Base-by-base conservation (phyloP, 192 early-diverging fungal species). In the Podila horticola region DNA sequence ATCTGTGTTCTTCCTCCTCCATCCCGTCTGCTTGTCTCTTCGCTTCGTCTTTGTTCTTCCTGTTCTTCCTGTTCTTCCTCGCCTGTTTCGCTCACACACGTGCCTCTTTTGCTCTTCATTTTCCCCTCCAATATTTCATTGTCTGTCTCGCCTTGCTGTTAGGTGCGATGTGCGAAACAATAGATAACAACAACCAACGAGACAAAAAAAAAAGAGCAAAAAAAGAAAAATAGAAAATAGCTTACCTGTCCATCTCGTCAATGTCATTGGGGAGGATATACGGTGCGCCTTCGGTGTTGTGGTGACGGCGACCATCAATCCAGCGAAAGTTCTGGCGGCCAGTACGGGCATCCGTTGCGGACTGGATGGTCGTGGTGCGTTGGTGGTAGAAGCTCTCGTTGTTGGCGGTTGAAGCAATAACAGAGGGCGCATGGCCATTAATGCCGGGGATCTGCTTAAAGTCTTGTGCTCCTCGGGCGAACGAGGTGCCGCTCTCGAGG, bases 221-320 rank as follows among this genome's bases (percentile, higher is more conserved):
- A 71, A 71, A 22, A 69, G 30, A 61, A 71, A 45, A 62, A 30
- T 13, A 69, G 57, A 41, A 71, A 12, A 38, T 6, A 15, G 66
- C 17, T 69, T 69, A 81, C 69, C 84, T 82, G 61, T 85, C 84
- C 72, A 82, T 77, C 58, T 85, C 87, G 58, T 74, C 70, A 67
- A 85, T 83, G 36, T 88, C 87, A 49, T 86, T 87, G 0, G 87
- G 87, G 12, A 88, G 69, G n/a, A 84, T 22, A 68, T 88, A 88
- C 28, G 67, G 33, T 3, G 73, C 68, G 20, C 71, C 71, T 3
- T 82, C 63, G 1, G 70, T 70, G 58, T 84, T 83, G 69, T 85
- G 84, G 59, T 71, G 85, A 30, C 82, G 76, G 58, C 86, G 69
- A 8, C 83, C 81, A 51, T 84, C 74, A 29, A 81, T 73, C 77